Percentiles rank a stretch among this genome's conserved stretches.
These are phyloP conservation scores for Xylaria grammica DNA, from an alignment of 495 filamentous ascomycete genomes.

Conservation along the genomic window DNA sequence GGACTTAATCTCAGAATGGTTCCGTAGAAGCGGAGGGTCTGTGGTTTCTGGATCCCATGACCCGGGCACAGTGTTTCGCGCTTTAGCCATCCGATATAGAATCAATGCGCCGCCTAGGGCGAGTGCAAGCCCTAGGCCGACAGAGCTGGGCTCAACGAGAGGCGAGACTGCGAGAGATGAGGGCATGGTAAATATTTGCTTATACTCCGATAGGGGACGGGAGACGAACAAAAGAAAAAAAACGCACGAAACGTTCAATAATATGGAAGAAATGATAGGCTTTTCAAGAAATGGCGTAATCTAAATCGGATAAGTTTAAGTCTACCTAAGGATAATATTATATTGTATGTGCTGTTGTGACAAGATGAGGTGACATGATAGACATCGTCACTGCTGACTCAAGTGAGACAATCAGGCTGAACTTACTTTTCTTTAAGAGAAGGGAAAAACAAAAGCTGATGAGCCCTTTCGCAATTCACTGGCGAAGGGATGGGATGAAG, in stretches of 20 bases:
- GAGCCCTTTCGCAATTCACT: neutral
- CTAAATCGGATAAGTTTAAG: slow-evolving; percentile 3
- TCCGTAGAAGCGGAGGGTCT: slow-evolving; percentile 78
- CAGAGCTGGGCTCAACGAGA: slow-evolving; percentile 24
- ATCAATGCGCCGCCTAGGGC: slow-evolving; percentile 32
- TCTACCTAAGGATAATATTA: neutral
- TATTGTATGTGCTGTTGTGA: slow-evolving; percentile 8
- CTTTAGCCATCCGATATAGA: slow-evolving; percentile 36
- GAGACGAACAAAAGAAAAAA: neutral
- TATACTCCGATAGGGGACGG: neutral
- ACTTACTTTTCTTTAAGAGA: no score
- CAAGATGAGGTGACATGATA: slow-evolving; percentile 8
- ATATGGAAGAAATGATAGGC: neutral
- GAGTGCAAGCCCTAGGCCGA: slow-evolving; percentile 29
- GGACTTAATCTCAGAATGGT: slow-evolving; percentile 71
- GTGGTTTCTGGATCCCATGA: slow-evolving; percentile 48
- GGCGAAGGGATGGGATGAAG: slow-evolving; percentile 3
- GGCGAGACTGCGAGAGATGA: slow-evolving; percentile 24
- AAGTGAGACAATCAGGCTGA: slow-evolving; percentile 7
- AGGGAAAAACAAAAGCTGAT: neutral
- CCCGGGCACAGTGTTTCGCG: slow-evolving; percentile 30
- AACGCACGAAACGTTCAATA: neutral
- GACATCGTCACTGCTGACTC: neutral
- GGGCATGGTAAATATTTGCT: slow-evolving; percentile 33
- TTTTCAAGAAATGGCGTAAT: neutral